Evolutionary conservation across 2,329 filamentous ascomycete genomes (phyloP).

Genomic region (Pseudofabraea citricarpa): DNA sequence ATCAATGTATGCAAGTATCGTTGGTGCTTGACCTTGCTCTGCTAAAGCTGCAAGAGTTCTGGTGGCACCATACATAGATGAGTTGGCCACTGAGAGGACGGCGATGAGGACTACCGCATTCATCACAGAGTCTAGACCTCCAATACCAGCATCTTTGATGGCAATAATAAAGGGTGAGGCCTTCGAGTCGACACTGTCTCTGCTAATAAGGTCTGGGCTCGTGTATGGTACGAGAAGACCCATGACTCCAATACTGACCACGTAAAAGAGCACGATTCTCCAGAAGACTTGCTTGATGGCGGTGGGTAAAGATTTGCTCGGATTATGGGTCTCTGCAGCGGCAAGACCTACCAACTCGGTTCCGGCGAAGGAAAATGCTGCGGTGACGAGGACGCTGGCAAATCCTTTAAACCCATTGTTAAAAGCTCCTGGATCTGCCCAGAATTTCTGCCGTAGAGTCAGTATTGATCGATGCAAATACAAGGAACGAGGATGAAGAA

Average conservation of each 20-base stretch:
- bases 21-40: slow-evolving; percentile 80
- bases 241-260: slow-evolving; percentile 75
- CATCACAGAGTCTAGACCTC: slow-evolving; percentile 80
- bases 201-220: slow-evolving; percentile 56
- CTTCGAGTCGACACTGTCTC: slow-evolving; percentile 57
- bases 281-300: slow-evolving; percentile 97
- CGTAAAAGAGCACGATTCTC: slow-evolving; percentile 88
- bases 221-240: slow-evolving; percentile 77
- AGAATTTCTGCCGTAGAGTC: slow-evolving; percentile 46
- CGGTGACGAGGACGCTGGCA: slow-evolving; percentile 71
- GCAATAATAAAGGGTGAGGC: slow-evolving; percentile 93
- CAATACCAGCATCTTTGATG: slow-evolving; percentile 77
- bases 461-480: too few relatives aligned
- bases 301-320: slow-evolving; percentile 74
- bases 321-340: slow-evolving; percentile 75
- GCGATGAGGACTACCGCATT: slow-evolving; percentile 90
- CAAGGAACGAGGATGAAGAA: too few relatives aligned
- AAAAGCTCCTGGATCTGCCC: slow-evolving; percentile 75
- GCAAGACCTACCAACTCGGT: slow-evolving; percentile 74
- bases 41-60: slow-evolving; percentile 85
- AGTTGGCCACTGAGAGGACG: slow-evolving; percentile 88
- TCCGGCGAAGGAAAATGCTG: slow-evolving; percentile 73
- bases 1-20: slow-evolving; percentile 75
- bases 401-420: slow-evolving; percentile 78
- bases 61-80: slow-evolving; percentile 84